Percentiles rank a stretch among this genome's conserved stretches.
Conservation (phyloP, 768 basidiomycete species). For the Pleurotus salmoneostramineus region DNA sequence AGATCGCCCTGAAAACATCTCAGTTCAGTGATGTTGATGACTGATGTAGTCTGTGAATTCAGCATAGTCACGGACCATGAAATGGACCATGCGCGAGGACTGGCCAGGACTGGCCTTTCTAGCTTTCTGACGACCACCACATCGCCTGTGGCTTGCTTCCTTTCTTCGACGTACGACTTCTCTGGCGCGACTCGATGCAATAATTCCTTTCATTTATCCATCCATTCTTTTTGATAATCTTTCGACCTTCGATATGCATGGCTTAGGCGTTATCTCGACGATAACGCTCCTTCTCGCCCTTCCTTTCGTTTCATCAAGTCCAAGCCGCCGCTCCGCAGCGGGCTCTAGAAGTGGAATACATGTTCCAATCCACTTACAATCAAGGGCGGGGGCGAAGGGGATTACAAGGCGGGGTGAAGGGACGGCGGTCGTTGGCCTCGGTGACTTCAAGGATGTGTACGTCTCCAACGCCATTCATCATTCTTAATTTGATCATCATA, state of each 20-base stretch:
- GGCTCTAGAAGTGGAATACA: not conserved
- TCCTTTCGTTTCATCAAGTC: not conserved
- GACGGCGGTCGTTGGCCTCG: constrained; percentile 1
- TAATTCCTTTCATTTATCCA: constrained; percentile 6
- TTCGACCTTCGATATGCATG: not conserved
- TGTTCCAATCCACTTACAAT: not conserved
- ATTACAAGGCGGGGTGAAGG: not conserved
- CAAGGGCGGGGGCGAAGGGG: not conserved
- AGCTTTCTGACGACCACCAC: too few species aligned
- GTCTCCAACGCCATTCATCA: not conserved
- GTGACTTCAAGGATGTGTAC: constrained; percentile 9
- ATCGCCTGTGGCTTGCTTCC: not conserved
- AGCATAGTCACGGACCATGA: too few species aligned
- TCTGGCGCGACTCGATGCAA: constrained; percentile 6
- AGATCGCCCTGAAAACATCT: too few species aligned
- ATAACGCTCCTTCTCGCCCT: not conserved
- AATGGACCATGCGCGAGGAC: too few species aligned
- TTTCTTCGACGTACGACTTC: not conserved
- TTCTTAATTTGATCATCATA: not conserved
- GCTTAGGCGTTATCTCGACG: not conserved
- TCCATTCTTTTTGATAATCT: not conserved
- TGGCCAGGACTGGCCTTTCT: too few species aligned
- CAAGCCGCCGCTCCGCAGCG: not conserved
- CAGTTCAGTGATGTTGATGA: too few species aligned
- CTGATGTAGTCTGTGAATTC: too few species aligned